A percentile compares a stretch with the other conserved stretches of the same genome.
These are phyloP conservation scores for Funneliformis geosporum DNA, from an alignment of 192 early-diverging fungal species.

Conservation along the genomic window DNA sequence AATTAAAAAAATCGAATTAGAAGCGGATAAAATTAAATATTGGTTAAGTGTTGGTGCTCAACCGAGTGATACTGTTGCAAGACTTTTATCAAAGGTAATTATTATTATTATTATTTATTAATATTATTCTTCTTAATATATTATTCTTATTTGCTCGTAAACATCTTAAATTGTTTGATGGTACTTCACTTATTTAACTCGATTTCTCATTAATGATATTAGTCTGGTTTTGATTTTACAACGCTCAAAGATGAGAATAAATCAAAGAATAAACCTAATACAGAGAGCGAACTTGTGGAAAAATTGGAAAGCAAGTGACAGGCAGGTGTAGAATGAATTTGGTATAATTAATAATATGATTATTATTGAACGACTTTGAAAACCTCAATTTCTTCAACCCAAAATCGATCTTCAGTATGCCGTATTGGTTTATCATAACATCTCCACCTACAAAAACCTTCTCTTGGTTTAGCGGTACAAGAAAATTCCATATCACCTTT, in stretches of 20 bases:
- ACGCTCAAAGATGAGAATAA: not conserved
- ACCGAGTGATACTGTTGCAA: constrained; percentile 87
- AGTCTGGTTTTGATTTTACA: not conserved
- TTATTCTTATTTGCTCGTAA: not conserved
- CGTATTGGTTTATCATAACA: constrained; percentile 17
- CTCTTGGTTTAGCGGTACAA: not conserved
- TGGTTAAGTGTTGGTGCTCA: constrained; percentile 98
- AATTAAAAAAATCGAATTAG: constrained; percentile 82
- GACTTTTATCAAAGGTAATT: constrained; percentile 79
- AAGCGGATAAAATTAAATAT: constrained; percentile 90
- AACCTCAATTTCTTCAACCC: constrained; percentile 22
- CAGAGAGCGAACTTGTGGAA: not conserved
- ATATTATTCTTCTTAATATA: not conserved
- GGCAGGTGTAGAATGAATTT: not conserved
- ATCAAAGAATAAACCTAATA: not conserved
- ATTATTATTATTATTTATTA: not conserved
- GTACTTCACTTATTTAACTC: no score
- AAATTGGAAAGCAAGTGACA: not conserved
- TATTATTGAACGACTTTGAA: constrained; percentile 25
- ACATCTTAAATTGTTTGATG: no score
- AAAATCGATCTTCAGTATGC: not conserved
- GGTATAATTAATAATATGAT: no score
- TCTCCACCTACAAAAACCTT: constrained; percentile 6
- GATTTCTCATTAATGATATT: no score
- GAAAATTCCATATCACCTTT: constrained; percentile 25